Evolutionary conservation across 2,329 filamentous ascomycete genomes (phyloP).

Genomic region (Trichoderma sp.): DNA sequence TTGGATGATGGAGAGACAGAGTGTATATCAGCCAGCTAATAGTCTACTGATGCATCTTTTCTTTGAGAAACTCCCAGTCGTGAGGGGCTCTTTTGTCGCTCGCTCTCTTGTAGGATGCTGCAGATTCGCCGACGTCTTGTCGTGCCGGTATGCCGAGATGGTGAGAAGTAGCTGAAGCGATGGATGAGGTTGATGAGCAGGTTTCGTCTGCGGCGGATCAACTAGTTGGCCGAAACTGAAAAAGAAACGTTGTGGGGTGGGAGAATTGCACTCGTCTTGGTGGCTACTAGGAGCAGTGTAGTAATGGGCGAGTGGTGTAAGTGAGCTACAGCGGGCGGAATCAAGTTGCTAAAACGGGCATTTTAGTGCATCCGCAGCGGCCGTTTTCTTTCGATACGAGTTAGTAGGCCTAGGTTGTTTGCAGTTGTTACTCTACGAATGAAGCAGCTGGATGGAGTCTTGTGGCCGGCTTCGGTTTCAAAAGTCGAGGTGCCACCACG

Average conservation of each 20-base stretch:
- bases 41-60: background rate
- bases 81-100: background rate
- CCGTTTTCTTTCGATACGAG: background rate
- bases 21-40: background rate
- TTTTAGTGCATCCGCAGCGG: background rate
- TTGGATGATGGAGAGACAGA: background rate
- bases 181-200: background rate
- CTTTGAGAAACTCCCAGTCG: background rate
- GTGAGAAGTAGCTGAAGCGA: background rate
- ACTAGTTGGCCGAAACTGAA: conserved; percentile 1
- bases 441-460: background rate
- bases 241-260: conserved; percentile 12
- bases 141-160: conserved; percentile 10
- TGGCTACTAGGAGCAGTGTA: background rate
- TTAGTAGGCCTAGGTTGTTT: too few relatives aligned
- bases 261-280: background rate
- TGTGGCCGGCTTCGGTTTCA: background rate
- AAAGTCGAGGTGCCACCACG: conserved; percentile 2
- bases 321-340: too few relatives aligned
- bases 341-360: background rate
- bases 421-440: too few relatives aligned
- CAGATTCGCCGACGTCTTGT: background rate
- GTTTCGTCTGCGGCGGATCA: conserved; percentile 11
- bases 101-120: background rate
- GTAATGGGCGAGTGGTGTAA: background rate